phyloP scores from a whole-genome alignment of 495 filamentous ascomycete species.

The Chaetomidium leptoderma region DNA sequence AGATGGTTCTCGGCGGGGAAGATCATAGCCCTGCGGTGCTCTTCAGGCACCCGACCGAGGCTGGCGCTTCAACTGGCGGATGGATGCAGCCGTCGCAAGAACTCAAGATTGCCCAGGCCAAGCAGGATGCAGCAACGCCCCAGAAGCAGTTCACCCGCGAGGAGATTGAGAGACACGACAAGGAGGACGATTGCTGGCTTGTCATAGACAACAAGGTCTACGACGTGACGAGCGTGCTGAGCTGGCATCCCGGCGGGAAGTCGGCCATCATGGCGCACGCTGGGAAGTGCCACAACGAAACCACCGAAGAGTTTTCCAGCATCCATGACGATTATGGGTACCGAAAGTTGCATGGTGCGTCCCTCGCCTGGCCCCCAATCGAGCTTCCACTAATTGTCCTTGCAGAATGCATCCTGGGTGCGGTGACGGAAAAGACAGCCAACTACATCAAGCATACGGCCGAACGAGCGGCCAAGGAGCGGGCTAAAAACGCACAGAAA shows the following conservation, averaged over 20 bases:
- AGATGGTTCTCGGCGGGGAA: not conserved
- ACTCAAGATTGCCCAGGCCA: slow-evolving; percentile 7
- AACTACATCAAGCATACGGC: slow-evolving; percentile 33
- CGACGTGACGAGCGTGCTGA: slow-evolving; percentile 66
- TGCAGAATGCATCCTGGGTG: slow-evolving; percentile 36
- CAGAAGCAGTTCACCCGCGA: slow-evolving; percentile 20
- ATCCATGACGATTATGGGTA: slow-evolving; percentile 16
- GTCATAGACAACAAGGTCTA: slow-evolving; percentile 70
- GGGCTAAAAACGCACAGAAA: slow-evolving; percentile 3
- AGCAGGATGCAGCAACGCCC: slow-evolving; percentile 2
- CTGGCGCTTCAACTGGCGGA: slow-evolving; percentile 5
- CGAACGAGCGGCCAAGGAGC: slow-evolving; percentile 26
- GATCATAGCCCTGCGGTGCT: not conserved
- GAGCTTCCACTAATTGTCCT: not conserved
- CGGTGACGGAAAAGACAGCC: slow-evolving; percentile 36
- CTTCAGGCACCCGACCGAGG: slow-evolving; percentile 18
- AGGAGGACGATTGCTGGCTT: slow-evolving; percentile 61
- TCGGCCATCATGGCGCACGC: slow-evolving; percentile 31
- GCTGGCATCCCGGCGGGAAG: slow-evolving; percentile 65
- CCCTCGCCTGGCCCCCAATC: not conserved
- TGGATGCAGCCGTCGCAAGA: slow-evolving; percentile 21
- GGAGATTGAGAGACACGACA: slow-evolving; percentile 60
- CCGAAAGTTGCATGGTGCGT: slow-evolving; percentile 10
- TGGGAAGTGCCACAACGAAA: slow-evolving; percentile 13
- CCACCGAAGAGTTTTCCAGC: slow-evolving; percentile 13